phyloP scores from a whole-genome alignment of 495 filamentous ascomycete species.

The Tuber borchii region DNA sequence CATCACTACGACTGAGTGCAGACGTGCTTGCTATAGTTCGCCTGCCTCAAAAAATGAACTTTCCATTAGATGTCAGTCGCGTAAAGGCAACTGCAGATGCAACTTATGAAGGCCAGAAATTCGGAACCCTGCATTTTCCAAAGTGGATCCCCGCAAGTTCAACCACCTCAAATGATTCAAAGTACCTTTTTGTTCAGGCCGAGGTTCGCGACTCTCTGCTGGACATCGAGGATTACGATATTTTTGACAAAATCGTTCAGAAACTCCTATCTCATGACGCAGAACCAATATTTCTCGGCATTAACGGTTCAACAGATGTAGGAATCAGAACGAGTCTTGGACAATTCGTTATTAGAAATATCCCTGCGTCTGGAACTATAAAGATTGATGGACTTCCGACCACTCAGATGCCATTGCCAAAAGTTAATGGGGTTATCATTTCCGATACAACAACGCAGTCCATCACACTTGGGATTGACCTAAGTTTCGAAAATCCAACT shows the following conservation, averaged over 20 bases:
- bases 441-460: constrained; percentile 61
- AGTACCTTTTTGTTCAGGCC: constrained; percentile 57
- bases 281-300: constrained; percentile 55
- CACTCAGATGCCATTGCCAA: constrained; percentile 44
- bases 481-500: constrained; percentile 87
- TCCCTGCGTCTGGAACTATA: constrained; percentile 79
- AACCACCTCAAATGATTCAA: constrained; percentile 56
- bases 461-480: constrained; percentile 57
- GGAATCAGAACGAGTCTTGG: constrained; percentile 73
- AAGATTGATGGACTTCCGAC: constrained; percentile 65
- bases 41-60: constrained; percentile 78
- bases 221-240: constrained; percentile 65
- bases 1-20: constrained; percentile 72
- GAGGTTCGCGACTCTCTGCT: constrained; percentile 70
- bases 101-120: constrained; percentile 63
- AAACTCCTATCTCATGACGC: constrained; percentile 62
- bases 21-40: constrained; percentile 67
- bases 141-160: constrained; percentile 84
- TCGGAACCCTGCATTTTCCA: constrained; percentile 67
- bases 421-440: constrained; percentile 51
- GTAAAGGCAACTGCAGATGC: constrained; percentile 73
- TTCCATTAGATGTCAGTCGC: constrained; percentile 65
- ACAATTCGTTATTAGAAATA: constrained; percentile 64
- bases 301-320: constrained; percentile 79
- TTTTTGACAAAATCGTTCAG: constrained; percentile 69